phyloP scores from a whole-genome alignment of 2,329 filamentous ascomycete species.

The Endoconidiophora laricicola region DNA sequence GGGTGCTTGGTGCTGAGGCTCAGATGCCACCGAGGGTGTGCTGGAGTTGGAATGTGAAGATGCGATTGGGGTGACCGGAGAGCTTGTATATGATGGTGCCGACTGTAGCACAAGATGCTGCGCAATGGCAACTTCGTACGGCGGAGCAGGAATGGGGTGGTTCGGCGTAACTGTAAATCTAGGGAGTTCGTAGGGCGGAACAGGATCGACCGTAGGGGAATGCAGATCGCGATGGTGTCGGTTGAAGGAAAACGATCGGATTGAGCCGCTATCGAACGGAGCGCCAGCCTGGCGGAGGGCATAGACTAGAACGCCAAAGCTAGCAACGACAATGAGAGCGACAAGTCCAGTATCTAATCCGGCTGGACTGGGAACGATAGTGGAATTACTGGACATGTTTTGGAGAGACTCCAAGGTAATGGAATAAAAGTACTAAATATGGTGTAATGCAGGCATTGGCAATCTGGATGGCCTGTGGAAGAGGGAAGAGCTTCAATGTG shows the following conservation, averaged over 20 bases:
- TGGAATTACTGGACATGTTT: background rate
- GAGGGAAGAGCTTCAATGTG: too few relatives aligned
- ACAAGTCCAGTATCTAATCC: constrained; percentile 8
- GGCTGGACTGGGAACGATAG: background rate
- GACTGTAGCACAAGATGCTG: background rate
- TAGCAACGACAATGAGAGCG: constrained; percentile 7
- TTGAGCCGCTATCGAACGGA: background rate
- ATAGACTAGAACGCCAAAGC: constrained; percentile 10
- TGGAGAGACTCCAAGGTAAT: background rate
- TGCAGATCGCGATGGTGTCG: background rate
- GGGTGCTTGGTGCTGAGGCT: too few relatives aligned
- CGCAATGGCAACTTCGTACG: background rate
- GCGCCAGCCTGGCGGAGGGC: constrained; percentile 3
- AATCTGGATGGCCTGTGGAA: too few relatives aligned
- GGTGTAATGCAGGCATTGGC: too few relatives aligned
- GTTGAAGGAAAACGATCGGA: background rate
- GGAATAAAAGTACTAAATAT: background rate
- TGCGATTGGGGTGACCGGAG: background rate
- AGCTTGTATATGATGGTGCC: background rate
- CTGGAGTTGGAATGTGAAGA: background rate
- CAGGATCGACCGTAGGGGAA: constrained; percentile 9
- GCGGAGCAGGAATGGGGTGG: background rate
- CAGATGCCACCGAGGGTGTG: background rate
- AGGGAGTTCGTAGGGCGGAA: constrained; percentile 10
- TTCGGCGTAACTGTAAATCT: background rate